Base-by-base conservation (phyloP, 495 filamentous ascomycete genomes). In the Penicillium desertorum region DNA sequence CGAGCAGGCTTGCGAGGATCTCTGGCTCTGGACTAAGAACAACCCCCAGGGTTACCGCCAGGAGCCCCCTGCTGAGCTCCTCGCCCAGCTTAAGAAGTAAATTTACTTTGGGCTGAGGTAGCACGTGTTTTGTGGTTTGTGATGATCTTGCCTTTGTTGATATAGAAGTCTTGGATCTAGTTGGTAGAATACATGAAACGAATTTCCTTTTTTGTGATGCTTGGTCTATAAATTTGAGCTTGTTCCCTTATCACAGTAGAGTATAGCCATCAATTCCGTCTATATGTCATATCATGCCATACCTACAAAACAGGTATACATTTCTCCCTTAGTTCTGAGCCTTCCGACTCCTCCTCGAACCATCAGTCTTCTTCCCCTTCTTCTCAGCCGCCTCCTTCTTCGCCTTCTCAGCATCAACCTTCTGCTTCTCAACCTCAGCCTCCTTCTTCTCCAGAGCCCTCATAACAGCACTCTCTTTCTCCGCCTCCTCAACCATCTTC, bases 41-140 rank as follows among this genome's bases (percentile, higher is more conserved):
- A 98, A 98, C 76, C 94, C 94, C 42, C 83, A 90, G 77, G 94
- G 94, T 17, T 98, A 98, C 77, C 81, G 90, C 51, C 92, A 97
- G 76, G 76, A 89, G 61, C 91, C 94, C 20, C 94, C 94, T 30
- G 83, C 90, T 57, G 86, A 88, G 71, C 80, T 98, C 63, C 67
- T 97, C 27, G 86, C 88, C 54, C 79, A 80, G 64, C 69, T 94
- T 63, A 86, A 90, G 77, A 80, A 83, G 60, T 75, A 81, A 64
- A 63, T 65, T 56, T 14, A 19, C 9, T 45, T 42, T 41, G 8
- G 0, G 39, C 25, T 27, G 37, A 44, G 23, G 4, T 30, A 14
- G 16, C 1, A 36, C 5, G 6, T 5, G 16, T 10, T 10, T 43
- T 53, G 37, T 46, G 45, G 36, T 44, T 20, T 32, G 42, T 14